Evolutionary conservation across 1,284 basidiomycete species (phyloP).

Genomic region (Leccinum variabile): DNA sequence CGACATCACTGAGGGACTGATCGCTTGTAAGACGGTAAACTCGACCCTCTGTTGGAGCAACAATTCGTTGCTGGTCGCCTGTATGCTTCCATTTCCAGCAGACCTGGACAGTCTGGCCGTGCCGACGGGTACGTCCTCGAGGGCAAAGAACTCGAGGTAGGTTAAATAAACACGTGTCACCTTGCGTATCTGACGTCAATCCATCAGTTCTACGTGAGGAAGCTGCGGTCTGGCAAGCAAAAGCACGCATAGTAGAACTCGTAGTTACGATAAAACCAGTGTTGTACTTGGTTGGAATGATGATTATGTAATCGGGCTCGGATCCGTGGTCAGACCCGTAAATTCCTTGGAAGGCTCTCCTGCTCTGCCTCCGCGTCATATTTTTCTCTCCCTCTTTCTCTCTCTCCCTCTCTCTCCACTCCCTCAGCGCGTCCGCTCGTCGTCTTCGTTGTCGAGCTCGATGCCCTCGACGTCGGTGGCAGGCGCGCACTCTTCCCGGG

Average conservation of each 20-base stretch:
- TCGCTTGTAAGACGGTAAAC: conserved; percentile 68
- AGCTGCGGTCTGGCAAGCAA: conserved; percentile 89
- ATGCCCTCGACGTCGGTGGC: conserved; percentile 43
- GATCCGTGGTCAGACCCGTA: conserved; percentile 26
- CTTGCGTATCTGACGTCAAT: conserved; percentile 10
- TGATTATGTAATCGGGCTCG: conserved; percentile 33
- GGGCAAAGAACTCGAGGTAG: conserved; percentile 93
- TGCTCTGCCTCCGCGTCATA: conserved; percentile 37
- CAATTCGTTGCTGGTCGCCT: conserved; percentile 89
- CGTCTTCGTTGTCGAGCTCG: conserved; percentile 28
- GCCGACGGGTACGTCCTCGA: conserved; percentile 95
- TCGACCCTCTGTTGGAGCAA: conserved; percentile 83
- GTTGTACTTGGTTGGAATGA: conserved; percentile 13
- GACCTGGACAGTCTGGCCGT: conserved; percentile 93
- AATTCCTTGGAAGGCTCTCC: conserved; percentile 21
- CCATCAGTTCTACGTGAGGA: conserved; percentile 86
- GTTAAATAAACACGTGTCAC: conserved; percentile 20
- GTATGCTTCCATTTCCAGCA: conserved; percentile 86
- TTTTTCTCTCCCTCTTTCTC: conserved; percentile 6
- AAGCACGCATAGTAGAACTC: conserved; percentile 58
- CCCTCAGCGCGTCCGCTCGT: conserved; percentile 21
- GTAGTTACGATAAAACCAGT: conserved; percentile 4
- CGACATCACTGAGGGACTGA: conserved; percentile 10
- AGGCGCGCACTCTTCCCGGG: conserved; percentile 32
- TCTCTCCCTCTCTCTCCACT: conserved; percentile 8